Evolutionary conservation across 352 stramenopile species (phyloP).

Genomic region (Phytophthora niederhauseri): DNA sequence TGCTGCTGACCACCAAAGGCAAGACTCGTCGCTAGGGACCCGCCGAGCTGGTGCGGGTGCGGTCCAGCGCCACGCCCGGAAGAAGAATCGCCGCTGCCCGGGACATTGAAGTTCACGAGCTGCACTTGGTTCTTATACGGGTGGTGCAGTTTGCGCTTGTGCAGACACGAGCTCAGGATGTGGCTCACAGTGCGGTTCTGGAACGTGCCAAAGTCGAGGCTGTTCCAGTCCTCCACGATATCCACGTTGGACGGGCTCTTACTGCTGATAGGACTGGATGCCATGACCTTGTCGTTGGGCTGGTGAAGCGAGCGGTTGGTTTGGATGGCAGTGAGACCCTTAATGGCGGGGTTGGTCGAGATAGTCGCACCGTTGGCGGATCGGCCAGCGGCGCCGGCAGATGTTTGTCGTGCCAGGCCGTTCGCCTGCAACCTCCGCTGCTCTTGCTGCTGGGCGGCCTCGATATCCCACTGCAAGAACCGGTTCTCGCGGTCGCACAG

Average conservation of each 20-base stretch:
- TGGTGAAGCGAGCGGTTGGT: conserved; percentile 27
- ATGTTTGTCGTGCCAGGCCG: conserved; percentile 16
- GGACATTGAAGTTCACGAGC: conserved; percentile 83
- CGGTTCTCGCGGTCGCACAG: conserved; percentile 85
- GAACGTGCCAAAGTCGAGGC: conserved; percentile 79
- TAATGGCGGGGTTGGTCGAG: conserved; percentile 23
- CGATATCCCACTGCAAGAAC: conserved; percentile 77
- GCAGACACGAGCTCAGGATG: conserved; percentile 81
- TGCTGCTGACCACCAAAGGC: conserved; percentile 52
- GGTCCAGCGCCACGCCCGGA: conserved; percentile 6
- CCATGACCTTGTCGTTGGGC: conserved; percentile 47
- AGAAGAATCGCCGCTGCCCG: conserved; percentile 30
- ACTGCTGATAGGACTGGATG: conserved; percentile 56
- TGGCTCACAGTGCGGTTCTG: conserved; percentile 87
- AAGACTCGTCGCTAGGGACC: conserved; percentile 62
- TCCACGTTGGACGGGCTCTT: conserved; percentile 82
- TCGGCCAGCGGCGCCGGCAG: conserved; percentile 14
- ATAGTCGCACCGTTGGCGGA: conserved; percentile 7
- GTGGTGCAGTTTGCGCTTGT: conserved; percentile 84
- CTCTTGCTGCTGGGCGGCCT: conserved; percentile 54
- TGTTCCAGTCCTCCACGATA: conserved; percentile 82
- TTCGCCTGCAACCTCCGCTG: conserved; percentile 33
- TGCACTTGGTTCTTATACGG: conserved; percentile 89
- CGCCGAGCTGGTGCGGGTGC: conserved; percentile 43
- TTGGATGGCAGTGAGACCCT: conserved; percentile 27